Conservation (phyloP, 1,139 yeast species). For the Ashbya aceris region DNA sequence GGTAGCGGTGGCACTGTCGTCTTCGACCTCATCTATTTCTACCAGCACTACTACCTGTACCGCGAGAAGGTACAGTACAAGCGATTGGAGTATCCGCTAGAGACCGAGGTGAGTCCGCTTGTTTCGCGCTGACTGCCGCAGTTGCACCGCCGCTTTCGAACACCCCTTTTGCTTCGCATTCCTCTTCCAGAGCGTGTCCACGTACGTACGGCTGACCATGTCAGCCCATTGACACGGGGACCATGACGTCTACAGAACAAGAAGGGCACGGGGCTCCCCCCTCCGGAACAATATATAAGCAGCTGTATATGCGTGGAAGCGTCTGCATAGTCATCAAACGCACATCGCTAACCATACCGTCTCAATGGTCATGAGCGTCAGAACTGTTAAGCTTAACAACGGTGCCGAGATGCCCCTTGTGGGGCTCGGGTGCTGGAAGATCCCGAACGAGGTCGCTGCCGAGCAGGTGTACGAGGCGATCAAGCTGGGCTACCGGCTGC, state of each 20-base stretch:
- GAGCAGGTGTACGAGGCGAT: conserved; percentile 57
- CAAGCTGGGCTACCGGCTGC: conserved; percentile 62
- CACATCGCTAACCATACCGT: too few species aligned
- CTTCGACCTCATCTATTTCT: conserved; percentile 68
- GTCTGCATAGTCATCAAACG: too few species aligned
- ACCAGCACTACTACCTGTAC: conserved; percentile 40
- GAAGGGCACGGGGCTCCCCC: too few species aligned
- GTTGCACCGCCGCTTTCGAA: too few species aligned
- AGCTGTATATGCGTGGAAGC: too few species aligned
- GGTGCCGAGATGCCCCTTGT: conserved; percentile 54
- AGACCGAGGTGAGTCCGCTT: too few species aligned
- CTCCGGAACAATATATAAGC: background rate
- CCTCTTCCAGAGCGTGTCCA: too few species aligned
- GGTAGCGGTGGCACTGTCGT: conserved; percentile 83
- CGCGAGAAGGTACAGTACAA: conserved; percentile 16
- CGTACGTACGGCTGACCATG: too few species aligned
- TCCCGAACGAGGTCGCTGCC: conserved; percentile 47
- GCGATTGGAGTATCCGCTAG: too few species aligned
- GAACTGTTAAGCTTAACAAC: conserved; percentile 42
- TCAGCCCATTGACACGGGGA: too few species aligned
- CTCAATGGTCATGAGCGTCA: conserved; percentile 8
- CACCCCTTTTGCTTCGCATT: too few species aligned
- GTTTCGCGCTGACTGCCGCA: too few species aligned
- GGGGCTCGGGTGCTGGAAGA: conserved; percentile 65
- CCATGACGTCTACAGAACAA: background rate